A percentile compares a stretch with the other conserved stretches of the same genome.
phyloP scores from a whole-genome alignment of 345 rosid species.

The Moringa oleifera region DNA sequence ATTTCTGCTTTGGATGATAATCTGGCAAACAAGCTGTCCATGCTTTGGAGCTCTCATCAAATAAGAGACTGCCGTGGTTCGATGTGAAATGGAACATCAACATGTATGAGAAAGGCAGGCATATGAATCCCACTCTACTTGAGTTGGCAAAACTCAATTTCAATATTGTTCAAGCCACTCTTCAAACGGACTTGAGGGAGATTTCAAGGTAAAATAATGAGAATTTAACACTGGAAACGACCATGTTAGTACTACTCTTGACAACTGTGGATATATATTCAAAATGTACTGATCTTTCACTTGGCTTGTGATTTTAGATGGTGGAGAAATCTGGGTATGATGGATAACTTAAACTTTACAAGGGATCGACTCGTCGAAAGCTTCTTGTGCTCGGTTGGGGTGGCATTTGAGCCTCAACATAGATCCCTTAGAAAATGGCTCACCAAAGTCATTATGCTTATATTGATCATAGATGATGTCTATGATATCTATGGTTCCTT shows the following conservation, averaged over 20 bases:
- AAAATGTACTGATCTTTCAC: too few relatives aligned
- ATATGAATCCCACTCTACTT: conserved; percentile 7
- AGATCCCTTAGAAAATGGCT: conserved; percentile 37
- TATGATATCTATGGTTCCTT: conserved; percentile 50
- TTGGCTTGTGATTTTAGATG: conserved; percentile 26
- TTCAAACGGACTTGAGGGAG: conserved; percentile 38
- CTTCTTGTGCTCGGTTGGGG: conserved; percentile 42
- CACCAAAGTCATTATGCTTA: conserved; percentile 32
- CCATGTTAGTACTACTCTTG: too few relatives aligned
- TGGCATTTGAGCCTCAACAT: conserved; percentile 23
- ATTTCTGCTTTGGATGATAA: not conserved
- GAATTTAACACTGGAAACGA: too few relatives aligned
- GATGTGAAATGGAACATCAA: conserved; percentile 37
- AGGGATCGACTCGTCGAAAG: conserved; percentile 49
- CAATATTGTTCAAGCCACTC: conserved; percentile 37
- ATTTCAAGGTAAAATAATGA: conserved; percentile 28
- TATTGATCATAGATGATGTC: conserved; percentile 43
- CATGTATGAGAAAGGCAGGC: conserved; percentile 5
- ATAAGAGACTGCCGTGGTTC: conserved; percentile 44
- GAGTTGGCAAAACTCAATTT: conserved; percentile 42
- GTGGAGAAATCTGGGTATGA: conserved; percentile 43
- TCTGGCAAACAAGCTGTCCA: conserved; percentile 13
- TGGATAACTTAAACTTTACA: conserved; percentile 30
- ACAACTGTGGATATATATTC: too few relatives aligned
- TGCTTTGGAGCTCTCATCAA: conserved; percentile 35